Conservation (phyloP, 2,329 filamentous ascomycete genomes). For the Pseudogymnoascus verrucosus region DNA sequence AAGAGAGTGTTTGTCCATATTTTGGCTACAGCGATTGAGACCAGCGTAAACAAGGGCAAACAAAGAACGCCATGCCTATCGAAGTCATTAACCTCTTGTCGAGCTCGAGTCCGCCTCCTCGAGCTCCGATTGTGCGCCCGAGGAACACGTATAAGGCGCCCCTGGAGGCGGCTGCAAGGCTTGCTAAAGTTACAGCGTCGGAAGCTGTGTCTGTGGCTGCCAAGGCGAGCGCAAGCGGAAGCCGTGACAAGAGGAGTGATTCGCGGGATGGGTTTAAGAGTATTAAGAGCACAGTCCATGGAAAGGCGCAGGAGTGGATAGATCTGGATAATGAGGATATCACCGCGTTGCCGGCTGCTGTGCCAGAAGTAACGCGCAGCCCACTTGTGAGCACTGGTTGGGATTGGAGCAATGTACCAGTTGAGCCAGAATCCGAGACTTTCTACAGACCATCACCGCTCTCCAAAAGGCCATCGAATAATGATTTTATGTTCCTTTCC, state of each 20-base stretch:
- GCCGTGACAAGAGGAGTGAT: background rate
- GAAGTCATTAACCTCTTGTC: conserved; percentile 29
- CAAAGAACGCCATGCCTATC: conserved; percentile 23
- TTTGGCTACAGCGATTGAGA: background rate
- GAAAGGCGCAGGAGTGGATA: conserved; percentile 14
- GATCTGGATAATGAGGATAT: conserved; percentile 26
- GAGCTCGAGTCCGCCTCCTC: conserved; percentile 9
- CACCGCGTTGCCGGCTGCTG: conserved; percentile 14
- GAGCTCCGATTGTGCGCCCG: background rate
- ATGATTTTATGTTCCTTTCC: conserved; percentile 5
- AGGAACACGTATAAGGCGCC: background rate
- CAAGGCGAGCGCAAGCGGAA: background rate
- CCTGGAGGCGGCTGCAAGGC: conserved; percentile 1
- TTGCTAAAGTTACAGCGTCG: background rate
- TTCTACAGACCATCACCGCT: background rate
- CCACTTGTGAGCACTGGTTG: conserved; percentile 16
- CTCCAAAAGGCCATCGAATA: conserved; percentile 5
- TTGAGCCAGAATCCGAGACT: background rate
- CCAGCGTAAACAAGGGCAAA: background rate
- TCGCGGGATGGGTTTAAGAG: background rate
- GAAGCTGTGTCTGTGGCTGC: background rate
- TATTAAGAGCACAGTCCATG: background rate
- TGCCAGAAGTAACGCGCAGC: conserved; percentile 28
- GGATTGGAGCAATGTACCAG: background rate
- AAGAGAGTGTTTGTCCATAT: background rate